These are phyloP conservation scores for Fragaria iinumae DNA, from an alignment of 306 rosid species.

Conservation along the genomic window DNA sequence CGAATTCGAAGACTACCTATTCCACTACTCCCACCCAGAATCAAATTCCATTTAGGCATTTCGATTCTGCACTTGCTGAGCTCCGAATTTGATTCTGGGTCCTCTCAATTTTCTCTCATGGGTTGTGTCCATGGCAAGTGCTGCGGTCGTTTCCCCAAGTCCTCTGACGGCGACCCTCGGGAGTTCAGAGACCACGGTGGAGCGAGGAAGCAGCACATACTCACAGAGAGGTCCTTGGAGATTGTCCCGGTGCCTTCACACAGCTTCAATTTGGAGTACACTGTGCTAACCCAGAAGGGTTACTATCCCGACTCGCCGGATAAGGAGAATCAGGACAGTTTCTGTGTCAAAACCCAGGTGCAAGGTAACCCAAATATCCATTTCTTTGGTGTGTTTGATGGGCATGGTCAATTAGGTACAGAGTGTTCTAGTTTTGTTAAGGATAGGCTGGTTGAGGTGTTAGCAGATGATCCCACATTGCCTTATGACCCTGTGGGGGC, in stretches of 20 bases:
- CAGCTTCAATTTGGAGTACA: slow-evolving; percentile 65
- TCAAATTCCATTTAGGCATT: slow-evolving; percentile 22
- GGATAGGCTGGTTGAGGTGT: slow-evolving; percentile 60
- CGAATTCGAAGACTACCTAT: slow-evolving; percentile 33
- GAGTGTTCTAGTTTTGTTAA: slow-evolving; percentile 78
- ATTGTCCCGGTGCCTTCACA: slow-evolving; percentile 70
- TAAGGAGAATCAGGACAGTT: slow-evolving; percentile 83
- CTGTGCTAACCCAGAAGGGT: slow-evolving; percentile 79
- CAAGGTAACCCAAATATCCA: slow-evolving; percentile 75
- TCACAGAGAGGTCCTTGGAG: slow-evolving; percentile 69
- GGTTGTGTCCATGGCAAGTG: slow-evolving; percentile 90
- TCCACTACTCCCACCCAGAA: slow-evolving; percentile 10
- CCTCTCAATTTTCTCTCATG: slow-evolving; percentile 39
- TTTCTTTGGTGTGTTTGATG: slow-evolving; percentile 95
- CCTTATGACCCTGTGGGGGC: slow-evolving; percentile 71
- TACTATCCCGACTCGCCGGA: slow-evolving; percentile 87
- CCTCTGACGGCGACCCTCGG: slow-evolving; percentile 54
- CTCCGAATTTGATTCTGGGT: slow-evolving; percentile 26
- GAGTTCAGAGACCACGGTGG: slow-evolving; percentile 46
- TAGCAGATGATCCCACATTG: slow-evolving; percentile 54
- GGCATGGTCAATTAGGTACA: slow-evolving; percentile 82
- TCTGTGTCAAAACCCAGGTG: slow-evolving; percentile 62
- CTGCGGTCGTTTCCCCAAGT: slow-evolving; percentile 50
- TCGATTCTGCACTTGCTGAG: slow-evolving; percentile 20
- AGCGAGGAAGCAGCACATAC: slow-evolving; percentile 66